Evolutionary conservation across 306 rosid genomes (phyloP), one percentile per base, ranked within the genome.

Genomic region (Cicer judaicum): DNA sequence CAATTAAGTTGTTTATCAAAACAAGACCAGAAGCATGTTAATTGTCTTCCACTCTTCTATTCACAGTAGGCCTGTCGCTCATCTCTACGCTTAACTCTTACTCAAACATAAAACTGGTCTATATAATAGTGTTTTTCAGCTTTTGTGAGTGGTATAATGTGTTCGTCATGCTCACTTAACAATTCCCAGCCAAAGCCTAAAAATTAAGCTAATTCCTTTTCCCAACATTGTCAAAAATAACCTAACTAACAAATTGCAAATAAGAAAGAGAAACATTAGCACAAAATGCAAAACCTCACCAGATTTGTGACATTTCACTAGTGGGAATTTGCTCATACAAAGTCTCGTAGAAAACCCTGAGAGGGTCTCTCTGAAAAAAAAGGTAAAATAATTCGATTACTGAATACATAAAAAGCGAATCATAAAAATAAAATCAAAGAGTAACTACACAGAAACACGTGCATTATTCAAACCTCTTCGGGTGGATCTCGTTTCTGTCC

Each of bases 401-500:
- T 64, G 9, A 77, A 64, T 48, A 64, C 39, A 29, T 59, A 29
- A 57, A 13, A 56, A 18, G 59, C 24, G 36, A 56, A 8, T 5
- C 8, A 11, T 64, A 64, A 61, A 10, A 36, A 12, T 0, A 66
- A 76, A 53, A 46, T 40, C 11, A 63, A 68, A 34, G 5, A 4
- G 1, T 11, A 38, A 2, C 6, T 1, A 15, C 24, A 15, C 8
- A 62, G 47, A 14, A 50, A 8, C 15, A 49, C 1, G 3, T 0
- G 44, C 44, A 60, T 12, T 7, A 36, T 34, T 10, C 9, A 64
- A 50, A 89, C 98, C 97, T 89, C 92, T 38, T 77, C 89, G 3
- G 98, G 98, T 7, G 94, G 77, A 75, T 93, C 97, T 70, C 97
- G 89, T 84, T 88, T 93, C 86, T 93, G 97, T 36, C 97, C 98